Evolutionary conservation across 1,284 basidiomycete genomes (phyloP).

Genomic region (Pyrrhoderma lamaoense): DNA sequence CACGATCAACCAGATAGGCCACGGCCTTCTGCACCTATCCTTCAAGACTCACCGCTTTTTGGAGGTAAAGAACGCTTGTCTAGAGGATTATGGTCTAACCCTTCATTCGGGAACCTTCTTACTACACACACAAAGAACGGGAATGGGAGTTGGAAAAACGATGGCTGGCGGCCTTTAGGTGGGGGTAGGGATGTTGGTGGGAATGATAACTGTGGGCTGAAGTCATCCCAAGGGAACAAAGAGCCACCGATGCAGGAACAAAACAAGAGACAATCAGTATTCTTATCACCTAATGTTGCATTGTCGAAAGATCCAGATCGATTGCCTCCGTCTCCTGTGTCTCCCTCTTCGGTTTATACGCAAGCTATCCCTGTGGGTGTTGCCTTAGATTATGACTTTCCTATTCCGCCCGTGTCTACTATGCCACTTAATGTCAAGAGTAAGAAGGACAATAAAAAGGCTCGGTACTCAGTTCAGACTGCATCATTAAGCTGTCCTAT

Average conservation of each 20-base stretch:
- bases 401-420: conserved; percentile 30
- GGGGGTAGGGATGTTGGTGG: conserved; percentile 5
- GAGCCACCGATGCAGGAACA: neutral
- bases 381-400: conserved; percentile 31
- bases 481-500: conserved; percentile 7
- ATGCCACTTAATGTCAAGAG: conserved; percentile 16
- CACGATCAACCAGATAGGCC: conserved; percentile 45
- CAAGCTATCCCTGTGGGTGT: conserved; percentile 33
- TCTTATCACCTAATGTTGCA: conserved; percentile 30
- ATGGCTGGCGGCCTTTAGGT: conserved; percentile 18
- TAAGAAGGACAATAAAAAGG: conserved; percentile 7
- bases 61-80: conserved; percentile 64
- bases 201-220: neutral
- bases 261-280: conserved; percentile 34
- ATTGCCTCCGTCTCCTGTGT: conserved; percentile 1
- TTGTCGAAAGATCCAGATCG: neutral
- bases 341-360: conserved; percentile 40
- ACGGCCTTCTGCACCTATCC: conserved; percentile 63
- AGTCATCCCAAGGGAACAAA: neutral
- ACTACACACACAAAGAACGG: conserved; percentile 31
- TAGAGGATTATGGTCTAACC: conserved; percentile 24
- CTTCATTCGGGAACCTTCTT: conserved; percentile 22
- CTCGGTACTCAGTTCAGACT: conserved; percentile 4
- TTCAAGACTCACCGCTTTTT: conserved; percentile 63
- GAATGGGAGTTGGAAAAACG: conserved; percentile 22